phyloP scores from a whole-genome alignment of 2,329 filamentous ascomycete genomes.

The Orbilia blumenaviensis region DNA sequence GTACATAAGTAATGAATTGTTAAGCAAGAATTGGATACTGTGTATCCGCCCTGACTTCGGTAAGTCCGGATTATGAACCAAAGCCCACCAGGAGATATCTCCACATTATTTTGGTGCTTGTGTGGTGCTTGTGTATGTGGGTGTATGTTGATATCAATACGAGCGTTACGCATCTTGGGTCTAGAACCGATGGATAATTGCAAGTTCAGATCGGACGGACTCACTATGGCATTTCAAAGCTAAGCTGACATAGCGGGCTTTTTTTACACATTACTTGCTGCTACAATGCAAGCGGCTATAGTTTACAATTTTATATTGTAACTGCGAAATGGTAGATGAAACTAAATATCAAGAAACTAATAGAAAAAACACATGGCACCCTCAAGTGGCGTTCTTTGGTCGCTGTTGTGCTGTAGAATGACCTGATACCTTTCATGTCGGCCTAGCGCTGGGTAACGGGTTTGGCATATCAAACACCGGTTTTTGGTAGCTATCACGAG shows the following conservation, averaged over 20 bases:
- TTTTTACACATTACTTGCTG: neutral
- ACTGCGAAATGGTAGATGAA: conserved; percentile 15
- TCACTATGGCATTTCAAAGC: too few relatives aligned
- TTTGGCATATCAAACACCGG: conserved; percentile 12
- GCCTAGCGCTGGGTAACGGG: conserved; percentile 7
- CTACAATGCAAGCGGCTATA: conserved; percentile 26
- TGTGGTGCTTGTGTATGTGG: neutral
- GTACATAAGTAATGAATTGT: neutral
- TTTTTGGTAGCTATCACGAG: conserved; percentile 15
- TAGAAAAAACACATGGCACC: conserved; percentile 8
- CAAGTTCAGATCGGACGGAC: too few relatives aligned
- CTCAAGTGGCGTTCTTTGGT: conserved; percentile 1
- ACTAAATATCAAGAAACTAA: neutral
- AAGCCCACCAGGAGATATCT: neutral
- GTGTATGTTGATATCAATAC: neutral
- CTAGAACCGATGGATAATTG: too few relatives aligned
- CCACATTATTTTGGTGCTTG: neutral
- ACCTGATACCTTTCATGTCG: conserved; percentile 2
- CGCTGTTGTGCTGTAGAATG: neutral
- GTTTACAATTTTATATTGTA: conserved; percentile 27
- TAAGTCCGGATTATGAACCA: neutral
- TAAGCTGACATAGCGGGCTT: neutral
- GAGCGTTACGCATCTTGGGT: neutral
- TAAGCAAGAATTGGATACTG: neutral
- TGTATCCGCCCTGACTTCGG: neutral